Percentiles rank a stretch among this genome's conserved stretches.
Conservation (phyloP, 73 alveolate genomes). For the Tetrahymena malaccensis region DNA sequence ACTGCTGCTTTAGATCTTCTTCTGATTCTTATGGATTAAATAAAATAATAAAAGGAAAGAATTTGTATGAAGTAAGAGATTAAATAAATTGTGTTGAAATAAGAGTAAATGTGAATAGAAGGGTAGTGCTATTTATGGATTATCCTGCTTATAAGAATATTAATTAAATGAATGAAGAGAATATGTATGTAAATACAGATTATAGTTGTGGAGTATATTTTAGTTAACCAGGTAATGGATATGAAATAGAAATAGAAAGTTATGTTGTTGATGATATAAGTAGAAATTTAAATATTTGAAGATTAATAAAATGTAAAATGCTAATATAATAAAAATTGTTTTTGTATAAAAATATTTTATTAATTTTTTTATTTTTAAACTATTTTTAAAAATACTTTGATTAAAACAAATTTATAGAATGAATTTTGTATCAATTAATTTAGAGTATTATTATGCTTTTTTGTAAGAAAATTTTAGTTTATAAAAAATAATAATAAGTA, state of each 20-base stretch:
- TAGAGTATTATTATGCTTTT: too few relatives aligned
- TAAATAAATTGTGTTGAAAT: neutral
- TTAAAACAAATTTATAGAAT: too few relatives aligned
- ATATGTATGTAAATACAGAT: neutral
- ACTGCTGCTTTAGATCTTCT: neutral
- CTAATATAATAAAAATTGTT: too few relatives aligned
- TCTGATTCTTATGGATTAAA: neutral
- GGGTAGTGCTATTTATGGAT: neutral
- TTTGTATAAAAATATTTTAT: too few relatives aligned
- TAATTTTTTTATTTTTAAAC: too few relatives aligned
- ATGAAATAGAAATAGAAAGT: neutral
- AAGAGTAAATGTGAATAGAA: neutral
- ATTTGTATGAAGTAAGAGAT: neutral
- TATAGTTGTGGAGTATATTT: neutral
- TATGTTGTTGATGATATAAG: too few relatives aligned
- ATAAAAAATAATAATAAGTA: too few relatives aligned
- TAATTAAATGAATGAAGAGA: neutral
- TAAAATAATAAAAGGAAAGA: neutral
- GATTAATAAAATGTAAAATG: too few relatives aligned
- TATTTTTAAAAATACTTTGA: too few relatives aligned
- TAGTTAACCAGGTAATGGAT: neutral
- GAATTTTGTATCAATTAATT: too few relatives aligned
- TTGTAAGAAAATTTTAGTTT: too few relatives aligned
- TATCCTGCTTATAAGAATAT: neutral
- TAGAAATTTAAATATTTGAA: too few relatives aligned